Base-by-base conservation (phyloP, 2,329 filamentous ascomycete species). In the Cercospora berteroae region DNA sequence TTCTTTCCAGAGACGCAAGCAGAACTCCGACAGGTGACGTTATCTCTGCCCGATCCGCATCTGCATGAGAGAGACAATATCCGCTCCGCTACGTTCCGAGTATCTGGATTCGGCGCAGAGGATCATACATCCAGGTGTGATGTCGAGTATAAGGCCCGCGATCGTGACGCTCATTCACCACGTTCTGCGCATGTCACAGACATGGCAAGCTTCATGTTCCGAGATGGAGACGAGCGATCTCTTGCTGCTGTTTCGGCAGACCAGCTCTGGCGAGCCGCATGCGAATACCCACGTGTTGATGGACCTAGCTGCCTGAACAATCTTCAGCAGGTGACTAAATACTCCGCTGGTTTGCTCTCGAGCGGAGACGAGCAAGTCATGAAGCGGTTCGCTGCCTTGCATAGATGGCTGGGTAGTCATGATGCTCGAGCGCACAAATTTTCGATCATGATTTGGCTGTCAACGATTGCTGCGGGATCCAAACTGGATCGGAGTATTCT, bases 401-500 rank as follows among this genome's bases (percentile, higher is more conserved):
- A 67, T 56, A 57, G 58, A 13, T 70, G 64, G 66, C 42, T 69
- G 12, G 64, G 52, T n/a, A 56, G 25, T n/a, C 18, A 31, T 13
- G 29, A 65, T 12, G 23, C 31, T 13, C 60, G 60, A 25, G 27
- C 27, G 16, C 44, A 60, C 23, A 70, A 60, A n/a, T 73, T 69
- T 56, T 52, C 55, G 3, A 33, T 74, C 12, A 67, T 68, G 39
- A 69, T 72, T 10, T 75, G 74, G 74, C 63, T 75, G 3, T 80
- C 78, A 0, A 70, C 79, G 0, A 72, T 87, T n/a, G 78, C 81
- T 0, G 87, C 83, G 67, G 72, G 77, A 0, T 27, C 73, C 0
- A 69, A 77, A 29, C 74, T 76, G 0, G 74, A 84, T n/a, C 79
- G 84, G 72, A 70, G 74, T 0, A 55, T 83, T 0, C 56, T 87